These are phyloP conservation scores for Dioscorea cayenensis DNA, from an alignment of 116 monocot genomes.

Conservation along the genomic window DNA sequence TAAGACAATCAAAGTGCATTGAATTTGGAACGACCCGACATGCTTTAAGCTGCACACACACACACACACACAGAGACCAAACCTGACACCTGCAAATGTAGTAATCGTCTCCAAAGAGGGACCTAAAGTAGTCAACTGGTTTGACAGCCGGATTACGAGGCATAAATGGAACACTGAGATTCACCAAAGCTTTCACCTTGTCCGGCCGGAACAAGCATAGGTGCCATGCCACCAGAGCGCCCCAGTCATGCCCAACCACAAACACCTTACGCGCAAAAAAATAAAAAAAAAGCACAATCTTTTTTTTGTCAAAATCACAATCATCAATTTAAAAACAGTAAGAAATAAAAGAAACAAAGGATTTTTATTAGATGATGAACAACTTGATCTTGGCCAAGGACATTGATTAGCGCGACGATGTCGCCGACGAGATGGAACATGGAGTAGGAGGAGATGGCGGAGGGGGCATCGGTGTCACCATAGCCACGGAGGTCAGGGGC, in stretches of 20 bases:
- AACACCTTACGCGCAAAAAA: not conserved
- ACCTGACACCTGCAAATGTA: not conserved
- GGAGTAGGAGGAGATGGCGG: not conserved
- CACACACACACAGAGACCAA: not conserved
- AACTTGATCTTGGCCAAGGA: conserved; percentile 2
- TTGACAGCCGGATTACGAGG: conserved; percentile 1
- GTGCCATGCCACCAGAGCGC: conserved; percentile 2
- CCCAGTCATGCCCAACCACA: conserved; percentile 13
- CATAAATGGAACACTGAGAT: not conserved
- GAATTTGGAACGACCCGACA: not conserved
- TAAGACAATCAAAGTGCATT: no score
- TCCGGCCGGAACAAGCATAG: conserved; percentile 10
- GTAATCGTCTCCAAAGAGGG: not conserved
- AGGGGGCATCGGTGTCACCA: not conserved
- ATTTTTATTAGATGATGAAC: not conserved
- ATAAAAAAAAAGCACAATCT: not conserved
- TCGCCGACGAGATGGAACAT: conserved; percentile 7
- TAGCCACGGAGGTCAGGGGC: conserved; percentile 11
- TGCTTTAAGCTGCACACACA: not conserved
- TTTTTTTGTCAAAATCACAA: not conserved
- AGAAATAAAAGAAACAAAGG: not conserved
- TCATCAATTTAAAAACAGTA: not conserved
- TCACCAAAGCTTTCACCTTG: conserved; percentile 8
- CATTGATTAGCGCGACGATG: conserved; percentile 1
- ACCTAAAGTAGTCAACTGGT: not conserved